Percentiles rank a stretch among this genome's conserved stretches.
phyloP scores from a whole-genome alignment of 1,284 basidiomycete genomes.

The Kwoniella shivajii region DNA sequence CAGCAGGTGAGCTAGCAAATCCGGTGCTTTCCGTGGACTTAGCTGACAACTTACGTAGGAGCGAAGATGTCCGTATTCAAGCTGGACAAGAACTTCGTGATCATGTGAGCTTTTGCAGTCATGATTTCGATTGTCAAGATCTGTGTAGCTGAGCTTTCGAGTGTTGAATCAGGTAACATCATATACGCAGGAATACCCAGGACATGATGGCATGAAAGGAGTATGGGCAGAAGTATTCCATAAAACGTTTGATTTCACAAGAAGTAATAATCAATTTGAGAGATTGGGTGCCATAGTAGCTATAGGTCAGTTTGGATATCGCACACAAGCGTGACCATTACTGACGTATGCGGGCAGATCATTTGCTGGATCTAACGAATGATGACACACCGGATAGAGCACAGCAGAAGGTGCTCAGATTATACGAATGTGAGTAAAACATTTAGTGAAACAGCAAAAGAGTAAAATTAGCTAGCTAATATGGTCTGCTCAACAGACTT shows the following conservation, averaged over 20 bases:
- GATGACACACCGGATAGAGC: conserved; percentile 52
- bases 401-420: conserved; percentile 47
- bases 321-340: not conserved
- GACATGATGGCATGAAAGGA: conserved; percentile 49
- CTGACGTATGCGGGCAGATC: conserved; percentile 25
- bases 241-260: conserved; percentile 57
- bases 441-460: not conserved
- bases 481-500: conserved; percentile 33
- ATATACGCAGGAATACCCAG: conserved; percentile 49
- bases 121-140: not conserved
- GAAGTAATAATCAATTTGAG: conserved; percentile 55
- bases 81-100: conserved; percentile 41
- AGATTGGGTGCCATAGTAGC: conserved; percentile 57
- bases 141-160: not conserved
- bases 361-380: conserved; percentile 45
- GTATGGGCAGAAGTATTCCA: conserved; percentile 56
- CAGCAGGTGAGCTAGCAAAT: conserved; percentile 32
- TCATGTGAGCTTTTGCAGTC: conserved; percentile 27
- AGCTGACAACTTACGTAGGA: conserved; percentile 4
- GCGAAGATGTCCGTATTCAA: conserved; percentile 31
- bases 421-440: conserved; percentile 48
- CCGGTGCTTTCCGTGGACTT: not conserved
- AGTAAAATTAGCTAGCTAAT: conserved; percentile 1
- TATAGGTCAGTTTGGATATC: conserved; percentile 46
- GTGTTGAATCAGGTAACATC: conserved; percentile 32